phyloP scores from a whole-genome alignment of 2,329 filamentous ascomycete species.

The Arachnomyces sp. region DNA sequence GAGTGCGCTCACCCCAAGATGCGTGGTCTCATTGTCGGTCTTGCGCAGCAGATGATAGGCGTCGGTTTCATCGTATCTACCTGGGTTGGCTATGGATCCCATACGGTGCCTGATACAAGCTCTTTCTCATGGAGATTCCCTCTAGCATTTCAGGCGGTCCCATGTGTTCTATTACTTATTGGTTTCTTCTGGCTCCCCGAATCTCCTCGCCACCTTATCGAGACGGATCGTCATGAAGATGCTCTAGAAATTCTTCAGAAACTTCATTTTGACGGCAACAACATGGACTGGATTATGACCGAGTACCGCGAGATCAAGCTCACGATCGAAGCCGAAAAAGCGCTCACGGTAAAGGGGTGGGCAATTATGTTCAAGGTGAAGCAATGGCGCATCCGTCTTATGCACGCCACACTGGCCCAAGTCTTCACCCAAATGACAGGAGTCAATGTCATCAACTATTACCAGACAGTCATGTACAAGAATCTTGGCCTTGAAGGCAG shows the following conservation, averaged over 20 bases:
- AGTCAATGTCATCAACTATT: slow-evolving; percentile 37
- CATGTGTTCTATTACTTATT: slow-evolving; percentile 35
- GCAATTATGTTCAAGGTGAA: slow-evolving; percentile 32
- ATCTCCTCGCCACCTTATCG: slow-evolving; percentile 27
- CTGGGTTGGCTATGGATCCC: slow-evolving; percentile 12
- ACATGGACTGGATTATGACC: slow-evolving; percentile 50
- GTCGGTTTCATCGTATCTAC: slow-evolving; percentile 40
- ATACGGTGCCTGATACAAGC: slow-evolving; percentile 19
- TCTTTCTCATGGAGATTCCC: slow-evolving; percentile 35
- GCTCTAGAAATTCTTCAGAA: slow-evolving; percentile 43
- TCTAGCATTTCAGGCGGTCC: slow-evolving; percentile 40
- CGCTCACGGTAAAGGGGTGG: slow-evolving; percentile 42
- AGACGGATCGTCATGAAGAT: slow-evolving; percentile 42
- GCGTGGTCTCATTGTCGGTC: slow-evolving; percentile 43
- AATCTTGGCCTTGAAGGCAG: slow-evolving; percentile 49
- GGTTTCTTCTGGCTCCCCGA: slow-evolving; percentile 32
- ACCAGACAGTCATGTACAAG: slow-evolving; percentile 35
- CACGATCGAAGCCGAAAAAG: slow-evolving; percentile 54
- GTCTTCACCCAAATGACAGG: slow-evolving; percentile 54
- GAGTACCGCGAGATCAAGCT: slow-evolving; percentile 55
- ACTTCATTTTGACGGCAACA: slow-evolving; percentile 47
- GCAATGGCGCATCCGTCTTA: slow-evolving; percentile 52
- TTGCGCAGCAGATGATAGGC: slow-evolving; percentile 40
- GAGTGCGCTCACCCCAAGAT: slow-evolving; percentile 54
- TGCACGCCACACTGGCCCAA: slow-evolving; percentile 54